Percentiles rank a stretch among this genome's conserved stretches.
These are phyloP conservation scores for Leucosporidium creatinivorum DNA, from an alignment of 768 basidiomycete species.

Conservation along the genomic window DNA sequence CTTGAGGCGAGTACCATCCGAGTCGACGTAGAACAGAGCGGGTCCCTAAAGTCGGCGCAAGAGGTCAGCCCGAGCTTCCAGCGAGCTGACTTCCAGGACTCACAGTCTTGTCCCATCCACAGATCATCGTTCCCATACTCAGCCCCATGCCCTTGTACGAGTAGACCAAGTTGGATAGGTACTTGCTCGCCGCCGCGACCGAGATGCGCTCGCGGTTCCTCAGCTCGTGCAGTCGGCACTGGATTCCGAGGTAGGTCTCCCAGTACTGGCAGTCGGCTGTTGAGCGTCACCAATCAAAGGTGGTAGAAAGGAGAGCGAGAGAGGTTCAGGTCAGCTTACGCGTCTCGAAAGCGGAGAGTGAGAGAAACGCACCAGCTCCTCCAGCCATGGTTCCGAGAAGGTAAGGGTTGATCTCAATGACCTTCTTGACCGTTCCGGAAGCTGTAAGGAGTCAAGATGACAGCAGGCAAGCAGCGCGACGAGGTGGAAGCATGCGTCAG, in stretches of 20 bases:
- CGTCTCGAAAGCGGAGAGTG: neutral
- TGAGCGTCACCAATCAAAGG: slow-evolving; percentile 9
- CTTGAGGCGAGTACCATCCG: slow-evolving; percentile 88
- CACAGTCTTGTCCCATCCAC: slow-evolving; percentile 99
- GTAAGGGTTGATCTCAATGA: slow-evolving; percentile 99
- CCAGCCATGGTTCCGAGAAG: slow-evolving; percentile 99
- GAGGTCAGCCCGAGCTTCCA: neutral
- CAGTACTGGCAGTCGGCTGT: slow-evolving; percentile 92
- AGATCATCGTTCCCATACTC: slow-evolving; percentile 99
- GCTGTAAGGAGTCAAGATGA: slow-evolving; percentile 48
- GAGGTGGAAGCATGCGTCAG: neutral
- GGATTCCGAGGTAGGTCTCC: slow-evolving; percentile 99
- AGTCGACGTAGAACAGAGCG: slow-evolving; percentile 93
- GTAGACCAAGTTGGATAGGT: slow-evolving; percentile 93
- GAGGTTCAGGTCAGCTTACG: slow-evolving; percentile 1
- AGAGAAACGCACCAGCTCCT: slow-evolving; percentile 63
- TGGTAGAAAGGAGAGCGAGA: slow-evolving; percentile 1
- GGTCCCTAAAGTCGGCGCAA: slow-evolving; percentile 56
- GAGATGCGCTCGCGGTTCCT: slow-evolving; percentile 93
- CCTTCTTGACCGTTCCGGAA: slow-evolving; percentile 91
- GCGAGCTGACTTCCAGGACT: slow-evolving; percentile 84
- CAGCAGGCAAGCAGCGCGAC: neutral
- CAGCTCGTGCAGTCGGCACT: slow-evolving; percentile 92
- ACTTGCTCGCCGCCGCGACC: slow-evolving; percentile 98
- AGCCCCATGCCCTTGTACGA: slow-evolving; percentile 98